phyloP scores from a whole-genome alignment of 2,329 filamentous ascomycete species.

The Paecilomyces niveus region DNA sequence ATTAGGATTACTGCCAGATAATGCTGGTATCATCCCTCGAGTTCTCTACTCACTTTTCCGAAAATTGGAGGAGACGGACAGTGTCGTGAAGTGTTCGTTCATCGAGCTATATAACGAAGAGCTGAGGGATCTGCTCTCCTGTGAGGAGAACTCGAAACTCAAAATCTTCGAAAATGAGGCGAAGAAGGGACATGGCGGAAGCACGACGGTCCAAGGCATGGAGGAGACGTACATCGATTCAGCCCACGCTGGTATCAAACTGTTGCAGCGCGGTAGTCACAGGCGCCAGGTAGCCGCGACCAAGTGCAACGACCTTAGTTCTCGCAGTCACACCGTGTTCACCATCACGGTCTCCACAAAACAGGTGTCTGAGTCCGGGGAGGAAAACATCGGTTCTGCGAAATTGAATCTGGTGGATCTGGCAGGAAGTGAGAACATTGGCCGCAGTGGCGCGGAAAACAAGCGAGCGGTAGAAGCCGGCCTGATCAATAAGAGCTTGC shows the following conservation, averaged over 20 bases:
- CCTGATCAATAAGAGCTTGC: conserved; percentile 93
- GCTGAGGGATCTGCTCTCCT: conserved; percentile 76
- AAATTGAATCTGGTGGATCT: conserved; percentile 96
- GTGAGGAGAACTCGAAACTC: conserved; percentile 75
- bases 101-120: conserved; percentile 99
- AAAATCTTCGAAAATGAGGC: conserved; percentile 83
- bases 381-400: conserved; percentile 82
- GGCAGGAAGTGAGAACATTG: conserved; percentile 95
- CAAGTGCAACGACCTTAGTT: conserved; percentile 98
- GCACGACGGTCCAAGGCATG: conserved; percentile 92
- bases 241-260: conserved; percentile 76
- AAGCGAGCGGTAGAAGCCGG: conserved; percentile 94
- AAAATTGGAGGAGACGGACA: conserved; percentile 76
- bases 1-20: conserved; percentile 77
- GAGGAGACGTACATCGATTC: conserved; percentile 89
- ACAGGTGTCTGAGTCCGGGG: conserved; percentile 69
- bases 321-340: conserved; percentile 94
- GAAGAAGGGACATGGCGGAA: conserved; percentile 67
- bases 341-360: conserved; percentile 91
- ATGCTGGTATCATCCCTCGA: conserved; percentile 89
- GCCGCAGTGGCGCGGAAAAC: conserved; percentile 93
- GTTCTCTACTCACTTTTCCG: conserved; percentile 80
- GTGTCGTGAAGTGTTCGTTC: conserved; percentile 93
- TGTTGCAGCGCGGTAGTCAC: conserved; percentile 81
- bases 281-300: conserved; percentile 97